Evolutionary conservation across 2,329 filamentous ascomycete genomes (phyloP).

Genomic region (Zymoseptoria pseudotritici): DNA sequence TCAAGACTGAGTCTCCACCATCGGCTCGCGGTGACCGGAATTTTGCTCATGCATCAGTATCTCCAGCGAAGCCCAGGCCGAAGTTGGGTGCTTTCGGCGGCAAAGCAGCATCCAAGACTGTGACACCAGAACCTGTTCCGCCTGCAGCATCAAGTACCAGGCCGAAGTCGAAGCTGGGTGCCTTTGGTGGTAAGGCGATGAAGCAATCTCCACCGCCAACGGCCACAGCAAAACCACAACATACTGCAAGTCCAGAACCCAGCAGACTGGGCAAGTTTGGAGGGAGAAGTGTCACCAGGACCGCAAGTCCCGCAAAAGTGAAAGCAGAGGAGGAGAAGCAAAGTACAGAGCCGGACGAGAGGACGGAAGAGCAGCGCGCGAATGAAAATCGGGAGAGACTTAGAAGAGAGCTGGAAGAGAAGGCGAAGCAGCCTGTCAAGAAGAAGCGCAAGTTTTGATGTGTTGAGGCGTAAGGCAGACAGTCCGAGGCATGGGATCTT

Average conservation of each 20-base stretch:
- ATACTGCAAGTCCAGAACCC: neutral
- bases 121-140: neutral
- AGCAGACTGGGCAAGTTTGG: constrained; percentile 6
- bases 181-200: constrained; percentile 10
- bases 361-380: constrained; percentile 45
- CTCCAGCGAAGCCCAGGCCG: constrained; percentile 8
- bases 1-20: neutral
- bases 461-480: neutral
- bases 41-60: neutral
- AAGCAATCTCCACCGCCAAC: neutral
- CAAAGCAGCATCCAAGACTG: constrained; percentile 1
- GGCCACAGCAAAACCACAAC: neutral
- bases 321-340: constrained; percentile 1
- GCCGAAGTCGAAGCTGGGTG: constrained; percentile 7
- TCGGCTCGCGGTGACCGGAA: neutral
- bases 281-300: constrained; percentile 2
- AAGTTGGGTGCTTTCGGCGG: constrained; percentile 20
- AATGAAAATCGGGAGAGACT: constrained; percentile 50
- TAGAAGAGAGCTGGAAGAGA: constrained; percentile 46
- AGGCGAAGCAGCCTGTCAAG: constrained; percentile 46
- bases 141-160: neutral
- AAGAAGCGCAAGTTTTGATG: constrained; percentile 51
- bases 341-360: constrained; percentile 24
- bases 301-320: neutral
- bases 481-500: neutral